A percentile compares a stretch with the other conserved stretches of the same genome.
phyloP scores from a whole-genome alignment of 768 basidiomycete genomes.

The Coprinellus aureogranulatus region DNA sequence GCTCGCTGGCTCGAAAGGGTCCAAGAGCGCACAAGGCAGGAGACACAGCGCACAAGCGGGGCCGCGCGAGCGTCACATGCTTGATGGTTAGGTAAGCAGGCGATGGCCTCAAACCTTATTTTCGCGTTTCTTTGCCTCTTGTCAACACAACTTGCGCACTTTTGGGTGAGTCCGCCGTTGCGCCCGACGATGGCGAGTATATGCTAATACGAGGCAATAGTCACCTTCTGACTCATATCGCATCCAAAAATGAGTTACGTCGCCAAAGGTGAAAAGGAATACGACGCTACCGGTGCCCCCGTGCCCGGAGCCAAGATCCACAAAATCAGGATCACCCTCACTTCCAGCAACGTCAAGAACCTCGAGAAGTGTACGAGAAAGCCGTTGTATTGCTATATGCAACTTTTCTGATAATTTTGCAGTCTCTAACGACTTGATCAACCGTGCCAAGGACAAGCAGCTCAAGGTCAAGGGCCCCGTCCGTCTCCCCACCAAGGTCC shows the following conservation, averaged over 20 bases:
- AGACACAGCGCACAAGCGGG: slow-evolving; percentile 17
- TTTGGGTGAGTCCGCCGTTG: slow-evolving; percentile 39
- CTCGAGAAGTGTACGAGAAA: slow-evolving; percentile 84
- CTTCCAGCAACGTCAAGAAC: slow-evolving; percentile 96
- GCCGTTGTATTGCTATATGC: slow-evolving; percentile 17
- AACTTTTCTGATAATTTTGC: neutral
- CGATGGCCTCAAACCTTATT: slow-evolving; percentile 34
- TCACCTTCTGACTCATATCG: slow-evolving; percentile 80
- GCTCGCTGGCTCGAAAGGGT: slow-evolving; percentile 34
- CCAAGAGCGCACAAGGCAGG: slow-evolving; percentile 4
- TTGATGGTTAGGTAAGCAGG: slow-evolving; percentile 24
- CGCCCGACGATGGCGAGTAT: neutral
- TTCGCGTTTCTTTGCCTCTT: slow-evolving; percentile 22
- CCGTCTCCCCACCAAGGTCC: slow-evolving; percentile 96
- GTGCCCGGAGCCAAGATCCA: slow-evolving; percentile 90
- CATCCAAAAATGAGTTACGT: slow-evolving; percentile 86
- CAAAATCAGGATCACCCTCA: slow-evolving; percentile 99
- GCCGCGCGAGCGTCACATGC: slow-evolving; percentile 9
- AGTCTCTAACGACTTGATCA: slow-evolving; percentile 97
- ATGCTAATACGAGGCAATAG: slow-evolving; percentile 29
- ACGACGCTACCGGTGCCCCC: slow-evolving; percentile 87
- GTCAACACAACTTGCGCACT: slow-evolving; percentile 43
- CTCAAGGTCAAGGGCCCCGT: slow-evolving; percentile 99
- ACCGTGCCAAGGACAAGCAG: slow-evolving; percentile 99
- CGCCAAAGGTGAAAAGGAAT: slow-evolving; percentile 98